Percentiles rank a stretch among this genome's conserved stretches.
phyloP scores from a whole-genome alignment of 2,329 filamentous ascomycete genomes.

The Clarireedia monteithiana region DNA sequence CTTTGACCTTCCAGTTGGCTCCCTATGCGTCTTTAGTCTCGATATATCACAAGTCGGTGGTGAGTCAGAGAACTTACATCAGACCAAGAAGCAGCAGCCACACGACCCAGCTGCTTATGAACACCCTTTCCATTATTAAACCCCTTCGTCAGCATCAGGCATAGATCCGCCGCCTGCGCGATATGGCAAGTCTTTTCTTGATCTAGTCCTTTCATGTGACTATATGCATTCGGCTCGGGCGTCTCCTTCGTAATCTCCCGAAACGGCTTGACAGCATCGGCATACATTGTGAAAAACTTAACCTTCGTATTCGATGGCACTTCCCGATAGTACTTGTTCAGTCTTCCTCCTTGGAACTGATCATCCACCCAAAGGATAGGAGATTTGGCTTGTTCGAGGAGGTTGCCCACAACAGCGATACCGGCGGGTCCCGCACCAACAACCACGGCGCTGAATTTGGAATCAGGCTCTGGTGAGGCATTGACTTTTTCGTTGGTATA shows the following conservation, averaged over 20 bases:
- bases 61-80: constrained; percentile 20
- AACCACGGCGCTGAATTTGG: constrained; percentile 44
- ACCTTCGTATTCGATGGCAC: constrained; percentile 58
- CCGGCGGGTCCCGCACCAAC: constrained; percentile 52
- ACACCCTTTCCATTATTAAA: constrained; percentile 35
- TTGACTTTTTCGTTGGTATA: constrained; percentile 3
- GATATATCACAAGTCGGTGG: not conserved
- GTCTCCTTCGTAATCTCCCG: constrained; percentile 39
- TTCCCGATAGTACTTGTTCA: constrained; percentile 49
- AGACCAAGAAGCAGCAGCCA: constrained; percentile 34
- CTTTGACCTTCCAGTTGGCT: constrained; percentile 31
- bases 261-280: constrained; percentile 45
- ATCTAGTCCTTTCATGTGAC: constrained; percentile 43
- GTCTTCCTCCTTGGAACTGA: constrained; percentile 43
- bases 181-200: constrained; percentile 51
- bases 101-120: constrained; percentile 31
- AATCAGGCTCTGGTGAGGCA: not conserved
- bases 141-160: constrained; percentile 37
- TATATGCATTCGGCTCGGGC: constrained; percentile 45
- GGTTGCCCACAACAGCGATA: constrained; percentile 52
- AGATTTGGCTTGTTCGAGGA: constrained; percentile 45
- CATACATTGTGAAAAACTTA: constrained; percentile 49
- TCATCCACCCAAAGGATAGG: constrained; percentile 53
- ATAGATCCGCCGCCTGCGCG: constrained; percentile 49
- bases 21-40: constrained; percentile 13